These are phyloP conservation scores for Filobasidium wieringae DNA, from an alignment of 768 basidiomycete species.

Conservation along the genomic window DNA sequence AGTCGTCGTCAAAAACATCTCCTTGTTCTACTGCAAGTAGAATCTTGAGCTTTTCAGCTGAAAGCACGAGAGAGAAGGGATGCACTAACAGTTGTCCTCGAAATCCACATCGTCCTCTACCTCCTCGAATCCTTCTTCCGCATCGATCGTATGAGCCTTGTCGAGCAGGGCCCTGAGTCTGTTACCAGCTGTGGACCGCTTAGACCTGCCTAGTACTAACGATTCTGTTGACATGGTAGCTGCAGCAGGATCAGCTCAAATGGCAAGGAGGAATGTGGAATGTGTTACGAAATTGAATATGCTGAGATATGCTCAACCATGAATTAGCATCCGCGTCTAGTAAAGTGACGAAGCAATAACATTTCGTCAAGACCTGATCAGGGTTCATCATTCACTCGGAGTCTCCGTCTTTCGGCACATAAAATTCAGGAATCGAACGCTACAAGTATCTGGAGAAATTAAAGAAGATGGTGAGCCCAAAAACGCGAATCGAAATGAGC, in stretches of 20 bases:
- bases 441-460: too few species aligned
- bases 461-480: too few species aligned
- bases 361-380: too few species aligned
- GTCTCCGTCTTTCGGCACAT: too few species aligned
- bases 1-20: conserved; percentile 34
- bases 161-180: conserved; percentile 36
- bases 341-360: too few species aligned
- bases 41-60: not conserved
- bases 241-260: not conserved
- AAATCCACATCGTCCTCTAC: conserved; percentile 36
- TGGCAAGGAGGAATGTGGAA: too few species aligned
- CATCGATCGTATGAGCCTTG: conserved; percentile 33
- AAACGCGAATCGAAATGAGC: too few species aligned
- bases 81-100: conserved; percentile 24
- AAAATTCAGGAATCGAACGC: too few species aligned
- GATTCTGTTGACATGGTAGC: conserved; percentile 16
- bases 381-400: too few species aligned
- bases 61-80: not conserved
- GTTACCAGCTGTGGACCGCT: conserved; percentile 33
- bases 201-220: conserved; percentile 25
- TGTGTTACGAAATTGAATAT: too few species aligned
- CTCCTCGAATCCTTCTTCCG: conserved; percentile 33
- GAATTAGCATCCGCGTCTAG: too few species aligned
- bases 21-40: conserved; percentile 21
- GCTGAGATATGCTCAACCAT: too few species aligned